Evolutionary conservation across 805 yeast genomes (phyloP).

Genomic region (Wickerhamomyces hampshirensis): DNA sequence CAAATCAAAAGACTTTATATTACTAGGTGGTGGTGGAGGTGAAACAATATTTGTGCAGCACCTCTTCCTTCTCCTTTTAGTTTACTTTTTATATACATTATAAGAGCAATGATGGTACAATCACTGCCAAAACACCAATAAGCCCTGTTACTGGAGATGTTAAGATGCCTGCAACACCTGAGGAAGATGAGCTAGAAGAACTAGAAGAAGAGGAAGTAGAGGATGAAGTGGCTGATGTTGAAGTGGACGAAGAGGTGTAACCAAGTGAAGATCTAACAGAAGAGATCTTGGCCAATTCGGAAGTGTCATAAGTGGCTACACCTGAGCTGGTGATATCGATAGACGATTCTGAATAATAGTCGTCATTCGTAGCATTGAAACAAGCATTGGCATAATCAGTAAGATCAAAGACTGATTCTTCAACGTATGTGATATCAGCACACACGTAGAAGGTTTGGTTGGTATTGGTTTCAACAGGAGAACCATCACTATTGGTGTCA

Average conservation of each 20-base stretch:
- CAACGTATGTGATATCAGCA: constrained; percentile 40
- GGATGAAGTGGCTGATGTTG: constrained; percentile 14
- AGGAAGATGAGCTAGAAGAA: constrained; percentile 8
- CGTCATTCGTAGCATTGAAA: constrained; percentile 37
- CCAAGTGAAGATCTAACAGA: constrained; percentile 19
- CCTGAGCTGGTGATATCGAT: constrained; percentile 15
- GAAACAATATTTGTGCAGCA: no score
- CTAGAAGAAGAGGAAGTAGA: constrained; percentile 7
- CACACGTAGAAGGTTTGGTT: constrained; percentile 43
- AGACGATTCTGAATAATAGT: constrained; percentile 31
- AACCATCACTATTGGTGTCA: constrained; percentile 14
- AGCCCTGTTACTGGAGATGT: constrained; percentile 19
- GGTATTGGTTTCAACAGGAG: constrained; percentile 32
- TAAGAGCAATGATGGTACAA: constrained; percentile 18
- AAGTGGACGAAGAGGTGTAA: constrained; percentile 11
- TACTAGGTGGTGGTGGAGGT: no score
- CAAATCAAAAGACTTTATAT: no score
- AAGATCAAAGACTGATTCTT: constrained; percentile 33
- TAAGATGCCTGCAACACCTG: constrained; percentile 15
- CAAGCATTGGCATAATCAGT: constrained; percentile 32
- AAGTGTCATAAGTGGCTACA: constrained; percentile 22
- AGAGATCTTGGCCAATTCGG: constrained; percentile 10
- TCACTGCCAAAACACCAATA: constrained; percentile 20
- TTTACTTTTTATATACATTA: no score
- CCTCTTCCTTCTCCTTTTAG: no score